Evolutionary conservation across 371 early-diverging fungal species (phyloP), one percentile per base, ranked within the genome.

Genomic region (Phascolomyces articulosus): DNA sequence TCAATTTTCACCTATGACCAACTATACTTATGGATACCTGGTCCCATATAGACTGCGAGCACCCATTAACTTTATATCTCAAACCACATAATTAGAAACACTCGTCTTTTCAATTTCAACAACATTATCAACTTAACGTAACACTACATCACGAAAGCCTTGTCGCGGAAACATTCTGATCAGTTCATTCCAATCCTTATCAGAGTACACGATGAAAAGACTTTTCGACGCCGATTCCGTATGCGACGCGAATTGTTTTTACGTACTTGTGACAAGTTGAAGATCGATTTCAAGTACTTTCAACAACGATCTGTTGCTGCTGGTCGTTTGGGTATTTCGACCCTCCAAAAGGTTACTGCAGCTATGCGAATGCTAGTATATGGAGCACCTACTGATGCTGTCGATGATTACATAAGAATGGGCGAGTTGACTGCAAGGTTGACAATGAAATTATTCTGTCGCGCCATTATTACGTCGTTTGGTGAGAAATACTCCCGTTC

Each of bases 341-440:
- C 38, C 2, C 20, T 20, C 4, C 11, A 15, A 20, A 55, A 55
- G 20, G 56, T 8, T 29, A 29, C 20, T 9, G 56, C 56, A 31
- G 56, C 56, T 29, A 55, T 55, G 2, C 28, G 56, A 6, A 55
- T 55, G 56, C 16, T 55, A 8, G 56, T 29, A 20, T 29, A 55
- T 55, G 56, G 56, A 23, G 56, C 29, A 16, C 20, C 56, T 3
- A 29, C 56, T 4, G 56, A 55, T 29, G 31, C 31, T 2, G 31
- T 31, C 8, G 56, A 55, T 29, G 18, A 55, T 2, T 55, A 55
- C 18, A 4, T 29, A 2, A 27, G 24, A 7, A 27, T 38, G 31
- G 29, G 15, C 16, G 31, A 6, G 18, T 18, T 4, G 2, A 31
- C 38, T 8, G 56, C 56, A 27, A 2, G 21, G 6, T 2, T 29